Base-by-base conservation (phyloP, 805 yeast genomes). In the Blastobotrys chiropterorum region DNA sequence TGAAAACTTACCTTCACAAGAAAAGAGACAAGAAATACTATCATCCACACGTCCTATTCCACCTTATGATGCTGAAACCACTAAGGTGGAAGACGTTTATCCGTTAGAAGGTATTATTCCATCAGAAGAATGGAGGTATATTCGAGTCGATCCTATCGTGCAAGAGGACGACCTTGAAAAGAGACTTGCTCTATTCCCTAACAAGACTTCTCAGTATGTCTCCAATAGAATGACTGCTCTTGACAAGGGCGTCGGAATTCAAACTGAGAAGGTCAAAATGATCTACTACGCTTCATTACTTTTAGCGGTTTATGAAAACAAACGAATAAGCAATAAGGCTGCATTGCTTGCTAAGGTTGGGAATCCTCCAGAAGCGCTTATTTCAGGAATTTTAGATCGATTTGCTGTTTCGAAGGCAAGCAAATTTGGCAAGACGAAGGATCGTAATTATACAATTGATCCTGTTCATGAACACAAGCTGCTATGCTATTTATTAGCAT, bases 401-500 rank as follows among this genome's bases (percentile, higher is more conserved):
- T 94, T 89, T 68, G 79, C 97, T 13, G 78, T 83, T 26, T 63
- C 77, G 30, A 79, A 78, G 60, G 75, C 87, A 5, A 52, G 61
- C 13, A 77, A 74, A 48, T 77, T 81, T 56, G 95, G 94, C 53
- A 82, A 80, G 67, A 72, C 86, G n/a, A 85, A 83, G 64, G 89
- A 84, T 56, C 79, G 83, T 59, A 77, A 84, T n/a, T 92, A 79
- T 66, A 74, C 79, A 56, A 79, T 94, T 55, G 97, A 94, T 64
- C 97, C 98, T 41, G 84, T 80, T 61, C 80, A 81, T 63, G 96
- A 89, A 67, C 96, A 89, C 70, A 89, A 85, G 69, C 73, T 94
- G 47, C 72, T 94, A 58, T 86, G 96, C 68, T 85, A 81, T 69
- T 73, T 90, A 46, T 72, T 94, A 55, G 86, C 85, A 3, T 69